Base-by-base conservation (phyloP, 441 rosid genomes). In the Raphanus hybrid region DNA sequence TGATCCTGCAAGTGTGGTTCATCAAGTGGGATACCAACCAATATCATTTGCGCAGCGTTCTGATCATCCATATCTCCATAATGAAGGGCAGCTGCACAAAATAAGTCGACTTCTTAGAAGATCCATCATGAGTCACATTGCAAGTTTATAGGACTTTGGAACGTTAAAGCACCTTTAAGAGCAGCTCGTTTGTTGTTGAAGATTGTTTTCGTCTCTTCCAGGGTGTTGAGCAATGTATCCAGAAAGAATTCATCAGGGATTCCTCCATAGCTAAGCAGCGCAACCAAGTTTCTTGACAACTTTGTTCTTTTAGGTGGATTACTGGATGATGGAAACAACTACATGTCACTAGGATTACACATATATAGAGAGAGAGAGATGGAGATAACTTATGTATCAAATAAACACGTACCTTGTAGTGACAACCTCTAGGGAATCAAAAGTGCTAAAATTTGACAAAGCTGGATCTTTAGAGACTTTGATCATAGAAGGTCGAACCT, bases 201-300 rank as follows among this genome's bases (percentile, higher is more conserved):
- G 70, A 75, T 80, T 59, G 74, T 37, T 12, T 71, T 68, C 11
- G 85, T 81, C 74, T 90, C 92, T 75, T 84, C 89, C 71, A 94
- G 58, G 0, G 87, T 81, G 61, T 58, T 81, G 29, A 32, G 67
- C 81, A 91, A 20, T 54, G 85, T 62, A 41, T 84, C 84, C 84
- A 86, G 39, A 73, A 94, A 88, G 70, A 84, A 85, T 0, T 71
- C 84, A 15, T 88, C 14, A 1, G 97, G 92, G 66, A 94, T 84
- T 67, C 94, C 93, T 34, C 97, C 97, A 83, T 84, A 84, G 76
- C 85, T 85, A 74, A 94, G 87, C 58, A 94, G 90, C 3, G 87
- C 84, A 55, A 92, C 81, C 79, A 92, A 85, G 73, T 62, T 80
- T 75, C 71, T 87, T 1, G 97, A 90, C 6, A 94, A 84, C 73